Evolutionary conservation across 2,329 filamentous ascomycete species (phyloP), one percentile per base, ranked within the genome.

Genomic region (Colletotrichum musicola): DNA sequence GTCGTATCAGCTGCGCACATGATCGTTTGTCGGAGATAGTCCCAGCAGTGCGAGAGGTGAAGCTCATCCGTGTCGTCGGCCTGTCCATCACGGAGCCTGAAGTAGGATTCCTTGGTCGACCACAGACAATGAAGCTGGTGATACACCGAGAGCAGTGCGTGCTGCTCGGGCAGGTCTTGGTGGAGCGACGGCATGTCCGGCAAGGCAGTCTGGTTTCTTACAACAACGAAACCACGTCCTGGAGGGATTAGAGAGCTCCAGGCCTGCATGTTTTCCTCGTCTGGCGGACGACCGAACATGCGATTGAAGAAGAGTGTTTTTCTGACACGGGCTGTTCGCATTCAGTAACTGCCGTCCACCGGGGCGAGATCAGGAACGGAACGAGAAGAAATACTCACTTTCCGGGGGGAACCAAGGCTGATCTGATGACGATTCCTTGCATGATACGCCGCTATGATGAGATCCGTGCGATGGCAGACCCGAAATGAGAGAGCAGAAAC

Each of bases 1-100:
- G 81, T 81, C 60, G 81, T 82, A 69, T 84, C 82, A 58, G 79
- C 79, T n/a, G 76, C 77, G 72, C 82, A 84, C 77, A 83, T 79
- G 64, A 84, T 80, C 30, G 79, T 79, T 72, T 84, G 80, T 10
- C 82, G 77, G 74, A 84, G 79, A 72, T 83, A 84, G 72, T 82
- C 81, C 73, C 83, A 82, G 76, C 82, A 84, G 75, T 84, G 82
- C 42, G 80, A 79, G 75, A 84, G 81, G 72, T 84, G 82, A 77
- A 18, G 20, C 6, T 20, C 30, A 22, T 63, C 44, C 13, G 44
- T 27, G 9, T 25, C 44, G 25, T 46, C 51, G 3, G 44, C 18
- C 7, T 30, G 25, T 14, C 51, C 50, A 35, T 55, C 59, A 9
- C 50, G 59, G 6, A 54, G 20, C 40, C 27, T 22, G 51, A 47